Conservation (phyloP, 345 rosid genomes). For the Brassica nigra region DNA sequence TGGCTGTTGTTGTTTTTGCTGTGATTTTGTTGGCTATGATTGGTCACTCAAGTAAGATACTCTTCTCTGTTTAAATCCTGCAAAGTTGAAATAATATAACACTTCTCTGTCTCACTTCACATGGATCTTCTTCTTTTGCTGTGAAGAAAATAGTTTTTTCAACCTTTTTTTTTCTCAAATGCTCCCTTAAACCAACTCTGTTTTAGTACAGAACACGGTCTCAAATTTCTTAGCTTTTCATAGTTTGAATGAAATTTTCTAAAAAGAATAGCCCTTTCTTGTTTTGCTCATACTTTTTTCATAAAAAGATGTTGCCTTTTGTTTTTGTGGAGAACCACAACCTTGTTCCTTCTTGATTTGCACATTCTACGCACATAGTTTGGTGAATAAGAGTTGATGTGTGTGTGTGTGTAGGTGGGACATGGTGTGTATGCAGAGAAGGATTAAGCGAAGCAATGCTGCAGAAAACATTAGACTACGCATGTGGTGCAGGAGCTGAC, state of each 20-base stretch:
- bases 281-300: conserved; percentile 20
- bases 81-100: not conserved
- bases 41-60: conserved; percentile 55
- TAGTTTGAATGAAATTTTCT: conserved; percentile 2
- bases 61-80: conserved; percentile 17
- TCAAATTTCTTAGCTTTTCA: conserved; percentile 13
- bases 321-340: conserved; percentile 1
- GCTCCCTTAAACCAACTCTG: conserved; percentile 16
- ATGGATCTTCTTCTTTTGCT: conserved; percentile 15
- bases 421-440: conserved; percentile 90
- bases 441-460: conserved; percentile 51
- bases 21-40: conserved; percentile 55
- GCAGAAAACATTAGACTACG: conserved; percentile 88
- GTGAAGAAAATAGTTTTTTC: not conserved
- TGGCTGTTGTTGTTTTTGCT: conserved; percentile 38
- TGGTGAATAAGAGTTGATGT: not conserved
- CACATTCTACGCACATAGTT: conserved; percentile 5
- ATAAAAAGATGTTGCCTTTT: conserved; percentile 22
- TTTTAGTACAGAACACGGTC: conserved; percentile 15
- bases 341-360: conserved; percentile 18
- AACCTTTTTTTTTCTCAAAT: not conserved
- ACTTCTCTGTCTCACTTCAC: conserved; percentile 1
- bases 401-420: conserved; percentile 47
- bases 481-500: conserved; percentile 97
- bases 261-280: not conserved